Evolutionary conservation across 2,329 filamentous ascomycete species (phyloP).

Genomic region (Elsinoe arachidis): DNA sequence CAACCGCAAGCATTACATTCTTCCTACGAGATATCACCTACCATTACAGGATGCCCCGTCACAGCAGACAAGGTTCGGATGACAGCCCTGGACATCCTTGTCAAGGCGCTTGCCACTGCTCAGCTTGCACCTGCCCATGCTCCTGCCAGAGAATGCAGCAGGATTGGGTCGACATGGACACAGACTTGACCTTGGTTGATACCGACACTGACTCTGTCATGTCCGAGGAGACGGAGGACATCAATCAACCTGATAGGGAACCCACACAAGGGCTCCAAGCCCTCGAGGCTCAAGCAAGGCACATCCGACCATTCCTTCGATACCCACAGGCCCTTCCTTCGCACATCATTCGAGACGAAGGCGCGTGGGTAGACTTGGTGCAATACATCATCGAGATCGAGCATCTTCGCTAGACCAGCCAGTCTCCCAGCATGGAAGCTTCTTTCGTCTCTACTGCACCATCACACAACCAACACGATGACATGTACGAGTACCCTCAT

Average conservation of each 20-base stretch:
- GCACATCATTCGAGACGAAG: background rate
- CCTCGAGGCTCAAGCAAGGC: background rate
- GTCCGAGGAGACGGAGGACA: background rate
- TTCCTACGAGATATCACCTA: background rate
- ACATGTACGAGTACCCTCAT: background rate
- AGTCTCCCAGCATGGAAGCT: background rate
- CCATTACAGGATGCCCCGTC: background rate
- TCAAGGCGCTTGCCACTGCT: background rate
- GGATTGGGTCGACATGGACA: background rate
- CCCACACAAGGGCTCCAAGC: background rate
- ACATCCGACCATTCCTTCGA: background rate
- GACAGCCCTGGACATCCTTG: slow-evolving; percentile 8
- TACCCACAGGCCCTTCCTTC: background rate
- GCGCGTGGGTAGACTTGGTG: background rate
- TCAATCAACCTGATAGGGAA: background rate
- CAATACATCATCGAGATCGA: background rate
- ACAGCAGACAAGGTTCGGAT: slow-evolving; percentile 8
- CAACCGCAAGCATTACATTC: background rate
- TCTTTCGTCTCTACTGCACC: background rate
- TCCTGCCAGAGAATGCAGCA: background rate
- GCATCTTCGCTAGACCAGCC: background rate
- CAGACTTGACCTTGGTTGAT: background rate
- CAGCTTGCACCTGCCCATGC: background rate
- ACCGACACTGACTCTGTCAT: background rate
- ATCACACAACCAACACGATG: background rate